Base-by-base conservation (phyloP, 1,139 yeast species). In the Suhomyces terraborum region DNA sequence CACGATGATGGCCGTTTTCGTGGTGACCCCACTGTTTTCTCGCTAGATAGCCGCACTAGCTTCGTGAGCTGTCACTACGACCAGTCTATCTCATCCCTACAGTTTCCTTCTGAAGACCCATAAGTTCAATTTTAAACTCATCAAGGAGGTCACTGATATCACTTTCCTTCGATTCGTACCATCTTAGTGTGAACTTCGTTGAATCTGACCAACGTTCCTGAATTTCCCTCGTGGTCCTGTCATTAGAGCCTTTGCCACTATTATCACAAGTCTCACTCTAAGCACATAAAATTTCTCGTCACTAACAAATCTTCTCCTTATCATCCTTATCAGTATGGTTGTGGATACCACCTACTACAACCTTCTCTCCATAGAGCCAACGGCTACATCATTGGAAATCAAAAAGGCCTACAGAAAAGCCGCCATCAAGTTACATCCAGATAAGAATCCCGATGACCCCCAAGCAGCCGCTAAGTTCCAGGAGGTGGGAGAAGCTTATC, bases 291-390 rank as follows among this genome's bases (percentile, higher is more conserved):
- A 28, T 28, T 35, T 35, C 38, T 35, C 33, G 23, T 23, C 19
- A 24, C 17, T 5, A 17, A 24, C 19, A 16, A 17, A 22, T 6
- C 22, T 17, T 23, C 37, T 19, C 26, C 26, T 21, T 21, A 18
- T 26, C 14, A 26, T 20, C 38, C 29, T 16, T n/a, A 18, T 1
- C 32, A 36, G 9, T 17, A 89, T 88, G 96, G 98, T 88, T n/a
- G 95, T 86, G 37, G 98, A 93, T 57, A 87, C 96, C 0, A 76
- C 82, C 12, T 93, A 91, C 66, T 93, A 93, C 60, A 98, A 93
- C 52, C 61, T 82, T 26, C 72, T 93, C 47, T 88, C 79, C 16
- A 75, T 94, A 25, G 51, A 67, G 30, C 74, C 84, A 4, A 79
- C 78, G 20, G 98, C 98, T 28, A 79, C 91, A 1, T 79, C 85